Base-by-base conservation (phyloP, 1,284 basidiomycete species). In the Ceratobasidium sp. region DNA sequence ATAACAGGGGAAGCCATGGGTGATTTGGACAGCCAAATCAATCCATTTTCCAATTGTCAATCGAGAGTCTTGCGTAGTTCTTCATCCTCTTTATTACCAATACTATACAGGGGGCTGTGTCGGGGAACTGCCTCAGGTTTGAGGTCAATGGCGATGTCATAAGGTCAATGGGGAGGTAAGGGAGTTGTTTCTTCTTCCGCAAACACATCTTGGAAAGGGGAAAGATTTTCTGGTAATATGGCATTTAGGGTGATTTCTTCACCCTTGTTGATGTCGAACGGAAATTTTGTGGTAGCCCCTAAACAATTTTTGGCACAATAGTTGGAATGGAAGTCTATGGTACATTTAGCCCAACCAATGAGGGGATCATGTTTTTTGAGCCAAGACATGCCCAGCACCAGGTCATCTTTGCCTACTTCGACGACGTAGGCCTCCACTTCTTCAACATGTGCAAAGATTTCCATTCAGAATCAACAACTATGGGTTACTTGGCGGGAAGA, bases 1-100 rank as follows among this genome's bases (percentile, higher is more conserved):
- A 89, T 82, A 51, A 88, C 80, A 0, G 86, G 86, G 0, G 86
- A 79, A 0, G 81, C 84, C n/a, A 81, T 81, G 5, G 84, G 81
- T 6, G 84, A 85, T 32, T 67, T 69, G 0, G 84, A 86, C 15
- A 74, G 78, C 0, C 82, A 79, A 75, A 86, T 86, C 29, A 76
- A 76, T 11, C 75, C 68, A 25, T 54, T 61, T 9, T n/a, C 9
- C 9, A 78, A 46, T 19, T 67, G 74, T 15, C 69, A 43, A 13
- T 79, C 49, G n/a, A 79, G 19, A 7, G 54, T 69, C 9, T 19
- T 29, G n/a, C 29, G 8, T 29, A 74, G 32, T 25, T 56, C 49
- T 46, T 59, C 46, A 6, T 51, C 32, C 37, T 80, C 62, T 0
- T 49, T 19, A 17, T 62, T 29, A 2, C 75, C 65, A 2, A 77